Base-by-base conservation (phyloP, 139 green algal genomes). In the Auxenochlorella protothecoides region DNA sequence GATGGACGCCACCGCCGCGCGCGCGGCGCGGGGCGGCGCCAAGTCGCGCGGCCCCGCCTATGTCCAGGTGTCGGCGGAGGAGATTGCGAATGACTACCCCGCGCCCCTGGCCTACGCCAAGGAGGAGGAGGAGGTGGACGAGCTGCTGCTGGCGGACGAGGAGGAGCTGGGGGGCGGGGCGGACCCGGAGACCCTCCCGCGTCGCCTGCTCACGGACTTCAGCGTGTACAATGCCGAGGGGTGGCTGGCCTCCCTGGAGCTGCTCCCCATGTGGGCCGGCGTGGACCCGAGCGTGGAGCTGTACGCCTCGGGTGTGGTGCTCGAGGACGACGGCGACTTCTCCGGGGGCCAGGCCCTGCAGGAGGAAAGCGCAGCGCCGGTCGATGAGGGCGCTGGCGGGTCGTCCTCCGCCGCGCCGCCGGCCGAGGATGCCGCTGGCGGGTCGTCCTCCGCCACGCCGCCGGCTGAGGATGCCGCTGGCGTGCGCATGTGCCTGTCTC, bases 51-150 rank as follows among this genome's bases (percentile, higher is more conserved):
- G 53, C 12, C 53, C 57, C 6, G 64, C 68, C 0, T 97, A 97
- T 82, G 89, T 96, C 78, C 87, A 91, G 63, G 92, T 98, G 75
- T 87, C 73, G n/a, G 87, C 95, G 72, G 74, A 76, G 56, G 93
- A 98, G 80, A 96, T 98, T 74, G 93, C 91, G 11, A 85, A 96
- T 69, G 93, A 98, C 79, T 98, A 98, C 76, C 93, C 93, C 7
- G 62, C 85, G 63, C 93, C 93, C 4, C 61, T 59, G 53, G 81
- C 90, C 54, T 97, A 96, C 83, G 76, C 83, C 67, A 90, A 87
- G 70, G 78, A 76, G 60, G 75, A 86, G 68, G 92, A 96, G 68
- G 92, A 97, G 78, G 88, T 76, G 5, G 90, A 97, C 68, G 92
- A 97, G 84, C 83, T 94, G 55, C 66, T 96, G 64, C 74, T 96